These are phyloP conservation scores for Symbiotaphrina buchneri DNA, from an alignment of 495 filamentous ascomycete species.

Conservation along the genomic window DNA sequence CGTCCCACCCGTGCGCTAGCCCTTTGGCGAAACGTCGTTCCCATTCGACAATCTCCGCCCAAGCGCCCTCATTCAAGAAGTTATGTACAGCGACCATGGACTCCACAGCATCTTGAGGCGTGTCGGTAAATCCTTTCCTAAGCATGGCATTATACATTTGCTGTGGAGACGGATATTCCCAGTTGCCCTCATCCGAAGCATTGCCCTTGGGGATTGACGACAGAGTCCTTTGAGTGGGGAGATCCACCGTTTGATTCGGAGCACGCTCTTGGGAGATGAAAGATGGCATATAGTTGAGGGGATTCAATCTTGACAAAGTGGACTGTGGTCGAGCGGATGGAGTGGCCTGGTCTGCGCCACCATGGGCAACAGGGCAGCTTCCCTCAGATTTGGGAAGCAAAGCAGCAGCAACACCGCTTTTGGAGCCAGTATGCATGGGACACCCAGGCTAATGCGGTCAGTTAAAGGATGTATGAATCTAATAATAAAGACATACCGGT, in stretches of 20 bases:
- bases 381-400: conserved; percentile 12
- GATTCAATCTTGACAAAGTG: conserved; percentile 56
- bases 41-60: conserved; percentile 84
- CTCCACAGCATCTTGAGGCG: conserved; percentile 81
- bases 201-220: conserved; percentile 76
- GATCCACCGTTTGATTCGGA: conserved; percentile 40
- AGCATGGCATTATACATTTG: conserved; percentile 98
- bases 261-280: conserved; percentile 60
- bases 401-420: conserved; percentile 22
- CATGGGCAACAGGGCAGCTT: conserved; percentile 19
- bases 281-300: conserved; percentile 90
- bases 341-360: conserved; percentile 13
- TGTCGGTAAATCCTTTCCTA: conserved; percentile 88
- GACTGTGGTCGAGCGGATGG: conserved; percentile 18
- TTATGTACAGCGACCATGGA: conserved; percentile 96
- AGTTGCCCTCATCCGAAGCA: conserved; percentile 37
- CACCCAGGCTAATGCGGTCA: conserved; percentile 42
- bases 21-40: conserved; percentile 65
- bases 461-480: not conserved
- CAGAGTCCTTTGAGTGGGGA: conserved; percentile 55
- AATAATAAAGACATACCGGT: conserved; percentile 2
- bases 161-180: conserved; percentile 96
- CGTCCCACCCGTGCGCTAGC: conserved; percentile 43
- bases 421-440: conserved; percentile 63
- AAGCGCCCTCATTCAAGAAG: conserved; percentile 92